These are phyloP conservation scores for Meira miltonrushii DNA, from an alignment of 1,284 basidiomycete species.

Conservation along the genomic window DNA sequence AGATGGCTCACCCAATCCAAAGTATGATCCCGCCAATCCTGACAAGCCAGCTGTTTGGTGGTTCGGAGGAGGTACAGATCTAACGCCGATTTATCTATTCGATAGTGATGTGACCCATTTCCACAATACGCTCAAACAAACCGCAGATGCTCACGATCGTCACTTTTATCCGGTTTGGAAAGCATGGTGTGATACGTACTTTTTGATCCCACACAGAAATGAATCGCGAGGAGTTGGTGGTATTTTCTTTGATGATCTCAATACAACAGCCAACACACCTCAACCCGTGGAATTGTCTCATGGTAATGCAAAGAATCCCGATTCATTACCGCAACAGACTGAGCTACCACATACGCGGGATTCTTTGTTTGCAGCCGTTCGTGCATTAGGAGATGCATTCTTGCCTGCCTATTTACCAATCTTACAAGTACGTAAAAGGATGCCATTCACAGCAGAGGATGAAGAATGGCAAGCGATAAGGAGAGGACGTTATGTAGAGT, in stretches of 20 bases:
- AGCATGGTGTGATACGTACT: conserved; percentile 96
- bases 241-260: conserved; percentile 76
- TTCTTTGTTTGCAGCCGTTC: conserved; percentile 43
- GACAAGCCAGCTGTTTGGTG: conserved; percentile 77
- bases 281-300: conserved; percentile 12
- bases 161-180: conserved; percentile 78
- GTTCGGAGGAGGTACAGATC: conserved; percentile 95
- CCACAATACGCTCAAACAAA: conserved; percentile 70
- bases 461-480: conserved; percentile 46
- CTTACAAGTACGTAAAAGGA: conserved; percentile 36
- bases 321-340: neutral
- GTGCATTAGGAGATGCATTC: conserved; percentile 45
- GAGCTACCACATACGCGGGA: conserved; percentile 34
- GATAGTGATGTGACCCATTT: conserved; percentile 82
- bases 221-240: conserved; percentile 89
- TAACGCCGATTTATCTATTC: conserved; percentile 90
- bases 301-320: neutral
- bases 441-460: conserved; percentile 27
- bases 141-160: conserved; percentile 69
- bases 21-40: conserved; percentile 40
- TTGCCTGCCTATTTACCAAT: conserved; percentile 48
- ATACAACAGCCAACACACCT: conserved; percentile 19
- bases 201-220: conserved; percentile 83
- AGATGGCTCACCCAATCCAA: conserved; percentile 47
- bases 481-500: conserved; percentile 49